Base-by-base conservation (phyloP, 768 basidiomycete species). In the Brasilioporus rufonigricans region DNA sequence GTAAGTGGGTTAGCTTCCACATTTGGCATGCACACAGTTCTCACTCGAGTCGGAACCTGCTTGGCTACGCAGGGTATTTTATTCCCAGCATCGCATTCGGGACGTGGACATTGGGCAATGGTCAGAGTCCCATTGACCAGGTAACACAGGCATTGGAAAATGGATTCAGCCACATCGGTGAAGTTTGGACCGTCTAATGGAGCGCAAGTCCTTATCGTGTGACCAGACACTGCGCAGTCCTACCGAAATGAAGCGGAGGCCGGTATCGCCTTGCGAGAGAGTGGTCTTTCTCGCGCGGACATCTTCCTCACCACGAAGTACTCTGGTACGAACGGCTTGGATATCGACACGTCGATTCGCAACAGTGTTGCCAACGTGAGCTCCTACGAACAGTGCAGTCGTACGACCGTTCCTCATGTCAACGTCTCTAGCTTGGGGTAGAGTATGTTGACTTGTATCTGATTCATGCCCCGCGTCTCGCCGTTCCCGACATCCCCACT, bases 361-460 rank as follows among this genome's bases (percentile, higher is more conserved):
- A 29, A 29, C 27, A 29, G 27, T 29, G 27, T 29, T 9, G 27
- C 27, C 27, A 29, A 5, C 9, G 27, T 9, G 27, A 29, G 27
- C 27, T 29, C 9, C 9, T 29, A 9, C 27, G 5, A 9, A 9
- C 9, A 29, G 29, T 33, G 5, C 2, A 11, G n/a, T 47, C 23
- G 3, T 23, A n/a, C 32, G 35, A n/a, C 29, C 18, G 8, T 29
- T 43, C 1, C 38, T 45, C 18, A 59, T 5, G 19, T 26, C 16
- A 33, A 53, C 11, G 3, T 29, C 40, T 41, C 12, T 58, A 88
- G 87, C 76, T 89, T 21, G 85, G 83, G 0, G 73, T 89, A 6
- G 63, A 74, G 1, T 85, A 85, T 59, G 78, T 89, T 14, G 86
- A 91, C 66, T 66, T 89, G 36, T 90, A 90, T 67, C 79, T 89